Conservation (phyloP, 2,329 filamentous ascomycete species). For the Penicillium capsulatum region DNA sequence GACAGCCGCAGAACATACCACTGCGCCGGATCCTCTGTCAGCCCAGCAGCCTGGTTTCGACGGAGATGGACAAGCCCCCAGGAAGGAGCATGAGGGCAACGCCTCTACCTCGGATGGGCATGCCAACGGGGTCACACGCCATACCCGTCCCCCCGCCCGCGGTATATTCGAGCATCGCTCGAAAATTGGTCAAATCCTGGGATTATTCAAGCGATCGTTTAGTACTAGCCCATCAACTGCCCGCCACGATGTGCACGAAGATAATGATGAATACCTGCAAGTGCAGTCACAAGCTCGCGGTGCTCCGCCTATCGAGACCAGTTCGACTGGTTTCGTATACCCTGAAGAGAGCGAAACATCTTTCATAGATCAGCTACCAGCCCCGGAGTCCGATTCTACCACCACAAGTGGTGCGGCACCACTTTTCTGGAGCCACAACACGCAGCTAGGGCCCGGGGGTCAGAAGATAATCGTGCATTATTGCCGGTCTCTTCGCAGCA, state of each 20-base stretch:
- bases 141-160: too few species aligned
- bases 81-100: too few species aligned
- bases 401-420: conserved; percentile 4
- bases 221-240: background rate
- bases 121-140: too few species aligned
- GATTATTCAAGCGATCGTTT: background rate
- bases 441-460: conserved; percentile 47
- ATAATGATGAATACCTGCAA: background rate
- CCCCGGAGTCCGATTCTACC: background rate
- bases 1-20: too few species aligned
- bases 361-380: background rate
- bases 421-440: conserved; percentile 32
- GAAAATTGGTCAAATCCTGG: too few species aligned
- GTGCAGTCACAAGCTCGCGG: background rate
- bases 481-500: conserved; percentile 63
- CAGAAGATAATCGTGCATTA: conserved; percentile 68
- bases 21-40: too few species aligned
- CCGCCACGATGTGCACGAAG: too few species aligned
- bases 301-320: background rate
- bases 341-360: background rate
- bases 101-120: too few species aligned
- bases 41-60: too few species aligned
- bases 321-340: background rate
- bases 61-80: too few species aligned
- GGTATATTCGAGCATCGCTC: too few species aligned